These are phyloP conservation scores for Scedosporium apiospermum DNA, from an alignment of 2,329 filamentous ascomycete genomes.

Conservation along the genomic window DNA sequence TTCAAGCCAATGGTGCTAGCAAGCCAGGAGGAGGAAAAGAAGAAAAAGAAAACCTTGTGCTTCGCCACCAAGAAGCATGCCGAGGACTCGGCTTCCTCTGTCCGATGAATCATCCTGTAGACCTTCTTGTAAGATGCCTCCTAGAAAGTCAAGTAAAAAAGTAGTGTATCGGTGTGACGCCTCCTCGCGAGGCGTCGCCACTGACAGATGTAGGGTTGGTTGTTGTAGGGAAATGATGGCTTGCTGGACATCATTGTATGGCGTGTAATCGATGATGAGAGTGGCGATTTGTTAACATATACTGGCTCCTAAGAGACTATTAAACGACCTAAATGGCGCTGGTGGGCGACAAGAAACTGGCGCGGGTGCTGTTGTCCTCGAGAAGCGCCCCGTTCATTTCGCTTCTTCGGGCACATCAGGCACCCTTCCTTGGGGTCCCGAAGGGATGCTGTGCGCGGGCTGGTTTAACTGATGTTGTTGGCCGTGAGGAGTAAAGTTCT, in stretches of 20 bases:
- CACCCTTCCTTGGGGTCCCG: slow-evolving; percentile 20
- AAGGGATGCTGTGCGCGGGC: slow-evolving; percentile 22
- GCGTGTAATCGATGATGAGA: background rate
- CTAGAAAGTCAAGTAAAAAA: background rate
- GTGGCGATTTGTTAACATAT: background rate
- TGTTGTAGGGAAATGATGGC: background rate
- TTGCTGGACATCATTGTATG: background rate
- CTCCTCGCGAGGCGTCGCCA: background rate
- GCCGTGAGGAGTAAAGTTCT: slow-evolving; percentile 37
- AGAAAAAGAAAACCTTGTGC: background rate
- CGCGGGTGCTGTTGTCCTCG: background rate
- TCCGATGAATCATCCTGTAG: background rate
- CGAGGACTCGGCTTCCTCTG: background rate
- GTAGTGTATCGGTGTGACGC: background rate
- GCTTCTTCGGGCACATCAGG: slow-evolving; percentile 33
- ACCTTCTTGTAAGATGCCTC: background rate
- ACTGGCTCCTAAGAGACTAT: background rate
- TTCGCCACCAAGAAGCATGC: background rate
- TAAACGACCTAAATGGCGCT: slow-evolving; percentile 1
- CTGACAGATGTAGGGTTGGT: background rate
- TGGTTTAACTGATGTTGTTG: slow-evolving; percentile 29
- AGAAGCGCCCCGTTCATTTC: slow-evolving; percentile 23
- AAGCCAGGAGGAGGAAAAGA: background rate
- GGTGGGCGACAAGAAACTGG: background rate
- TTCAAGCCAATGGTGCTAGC: background rate